Conservation (phyloP, 768 basidiomycete species). For the Leccinum obscurum region DNA sequence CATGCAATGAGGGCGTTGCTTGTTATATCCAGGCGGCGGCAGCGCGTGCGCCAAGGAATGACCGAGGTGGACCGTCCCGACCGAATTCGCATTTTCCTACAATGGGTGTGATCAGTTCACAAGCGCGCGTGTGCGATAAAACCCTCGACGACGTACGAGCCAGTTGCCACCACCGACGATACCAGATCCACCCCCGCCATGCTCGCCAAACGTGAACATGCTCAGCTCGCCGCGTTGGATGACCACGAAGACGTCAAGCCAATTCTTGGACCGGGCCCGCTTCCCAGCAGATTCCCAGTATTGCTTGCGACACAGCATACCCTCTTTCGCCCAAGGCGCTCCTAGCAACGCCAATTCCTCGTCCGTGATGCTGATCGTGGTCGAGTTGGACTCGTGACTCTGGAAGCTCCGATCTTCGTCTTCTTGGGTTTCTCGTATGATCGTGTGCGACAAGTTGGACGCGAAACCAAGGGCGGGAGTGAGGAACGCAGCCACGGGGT, state of each 20-base stretch:
- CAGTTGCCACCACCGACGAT: conserved; percentile 96
- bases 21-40: conserved; percentile 89
- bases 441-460: conserved; percentile 92
- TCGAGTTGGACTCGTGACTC: conserved; percentile 65
- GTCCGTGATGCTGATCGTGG: conserved; percentile 85
- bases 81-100: conserved; percentile 82
- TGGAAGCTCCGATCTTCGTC: conserved; percentile 72
- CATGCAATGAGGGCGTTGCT: conserved; percentile 92
- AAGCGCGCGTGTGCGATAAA: not conserved
- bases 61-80: conserved; percentile 80
- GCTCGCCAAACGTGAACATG: conserved; percentile 93
- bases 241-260: conserved; percentile 96
- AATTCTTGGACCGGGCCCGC: conserved; percentile 83
- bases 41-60: conserved; percentile 87
- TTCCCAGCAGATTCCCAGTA: conserved; percentile 89
- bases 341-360: conserved; percentile 95
- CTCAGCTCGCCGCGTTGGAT: conserved; percentile 92
- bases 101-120: conserved; percentile 7
- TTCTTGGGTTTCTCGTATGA: conserved; percentile 93
- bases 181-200: conserved; percentile 56
- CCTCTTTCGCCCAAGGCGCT: conserved; percentile 99
- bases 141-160: conserved; percentile 65
- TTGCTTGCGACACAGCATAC: conserved; percentile 91
- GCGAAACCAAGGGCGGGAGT: conserved; percentile 94
- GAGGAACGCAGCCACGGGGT: conserved; percentile 67